phyloP scores from a whole-genome alignment of 78 protist genomes.

The Corallochytrium limacisporum region DNA sequence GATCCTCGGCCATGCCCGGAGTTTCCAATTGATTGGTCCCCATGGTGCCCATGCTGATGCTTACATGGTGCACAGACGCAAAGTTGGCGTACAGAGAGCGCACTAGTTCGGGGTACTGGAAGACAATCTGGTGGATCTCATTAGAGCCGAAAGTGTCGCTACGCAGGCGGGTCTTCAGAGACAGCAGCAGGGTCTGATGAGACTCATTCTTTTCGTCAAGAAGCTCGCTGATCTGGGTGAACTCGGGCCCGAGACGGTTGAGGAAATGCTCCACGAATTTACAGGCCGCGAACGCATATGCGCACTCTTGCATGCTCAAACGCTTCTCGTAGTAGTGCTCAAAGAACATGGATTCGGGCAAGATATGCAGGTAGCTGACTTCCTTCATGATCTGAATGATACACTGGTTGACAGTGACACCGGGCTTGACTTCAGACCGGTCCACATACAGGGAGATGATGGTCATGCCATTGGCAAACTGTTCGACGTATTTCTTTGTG shows the following conservation, averaged over 20 bases:
- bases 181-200: neutral
- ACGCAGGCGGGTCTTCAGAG: neutral
- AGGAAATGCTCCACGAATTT: constrained; percentile 13
- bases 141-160: neutral
- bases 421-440: neutral
- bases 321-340: neutral
- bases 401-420: neutral
- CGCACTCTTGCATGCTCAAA: neutral
- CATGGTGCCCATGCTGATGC: too few species aligned
- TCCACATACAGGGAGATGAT: neutral
- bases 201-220: neutral
- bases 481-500: constrained; percentile 9
- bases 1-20: too few species aligned
- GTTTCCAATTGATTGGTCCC: too few species aligned
- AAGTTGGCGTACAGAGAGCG: neutral
- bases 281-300: constrained; percentile 6
- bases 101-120: neutral
- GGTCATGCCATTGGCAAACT: constrained; percentile 8
- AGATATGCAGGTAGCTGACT: neutral
- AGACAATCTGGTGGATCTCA: neutral
- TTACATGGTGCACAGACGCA: neutral
- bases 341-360: neutral
- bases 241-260: constrained; percentile 18
- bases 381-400: neutral
- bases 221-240: neutral